Conservation (phyloP, 2,329 filamentous ascomycete species). For the Pochonia chlamydosporia region DNA sequence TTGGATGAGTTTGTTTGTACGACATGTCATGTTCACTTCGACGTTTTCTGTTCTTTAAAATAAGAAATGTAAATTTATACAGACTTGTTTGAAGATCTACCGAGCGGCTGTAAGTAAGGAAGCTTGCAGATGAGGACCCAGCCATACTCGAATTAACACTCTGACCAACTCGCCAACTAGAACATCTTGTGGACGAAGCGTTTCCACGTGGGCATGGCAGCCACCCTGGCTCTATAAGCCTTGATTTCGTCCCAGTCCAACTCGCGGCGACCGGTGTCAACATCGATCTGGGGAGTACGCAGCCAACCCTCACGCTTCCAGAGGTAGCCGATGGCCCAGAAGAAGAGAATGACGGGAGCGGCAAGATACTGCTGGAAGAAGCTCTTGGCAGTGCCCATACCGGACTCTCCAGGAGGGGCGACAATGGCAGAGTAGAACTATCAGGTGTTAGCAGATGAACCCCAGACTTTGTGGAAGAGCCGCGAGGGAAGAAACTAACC, state of each 20-base stretch:
- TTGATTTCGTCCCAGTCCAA: conserved; percentile 59
- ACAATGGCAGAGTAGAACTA: conserved; percentile 46
- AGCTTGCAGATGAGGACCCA: neutral
- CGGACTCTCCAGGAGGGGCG: conserved; percentile 24
- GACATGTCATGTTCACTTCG: neutral
- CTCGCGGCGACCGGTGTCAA: conserved; percentile 59
- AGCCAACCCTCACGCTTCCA: conserved; percentile 64
- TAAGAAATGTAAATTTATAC: neutral
- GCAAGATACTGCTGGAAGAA: conserved; percentile 54
- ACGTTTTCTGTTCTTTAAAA: neutral
- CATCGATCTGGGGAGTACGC: conserved; percentile 54
- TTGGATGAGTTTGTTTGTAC: neutral
- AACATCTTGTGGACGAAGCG: conserved; percentile 26
- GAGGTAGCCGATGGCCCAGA: conserved; percentile 52
- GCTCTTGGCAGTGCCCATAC: conserved; percentile 35
- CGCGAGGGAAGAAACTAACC: conserved; percentile 25
- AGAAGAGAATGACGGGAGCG: conserved; percentile 46
- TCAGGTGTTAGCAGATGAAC: neutral
- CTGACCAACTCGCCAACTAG: conserved; percentile 12
- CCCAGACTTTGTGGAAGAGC: neutral
- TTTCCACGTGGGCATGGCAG: conserved; percentile 43
- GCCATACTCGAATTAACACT: neutral
- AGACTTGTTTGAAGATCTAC: neutral
- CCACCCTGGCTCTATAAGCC: conserved; percentile 41
- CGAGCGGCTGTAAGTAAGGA: neutral